Evolutionary conservation across 2,329 filamentous ascomycete species (phyloP).

Genomic region (Pseudogymnoascus sp.): DNA sequence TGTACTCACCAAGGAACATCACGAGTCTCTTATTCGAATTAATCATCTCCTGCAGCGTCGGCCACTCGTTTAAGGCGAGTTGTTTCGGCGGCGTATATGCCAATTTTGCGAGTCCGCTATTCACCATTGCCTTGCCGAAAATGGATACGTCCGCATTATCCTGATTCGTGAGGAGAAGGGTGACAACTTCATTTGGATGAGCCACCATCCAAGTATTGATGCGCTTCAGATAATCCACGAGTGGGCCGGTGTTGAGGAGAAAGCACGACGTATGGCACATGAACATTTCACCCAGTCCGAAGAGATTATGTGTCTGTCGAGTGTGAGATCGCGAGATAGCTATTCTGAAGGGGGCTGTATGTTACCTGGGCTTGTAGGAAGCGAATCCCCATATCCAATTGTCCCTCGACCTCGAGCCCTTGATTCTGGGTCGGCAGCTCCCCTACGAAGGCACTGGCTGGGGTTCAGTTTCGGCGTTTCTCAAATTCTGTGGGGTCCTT

Average conservation of each 20-base stretch:
- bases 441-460: conserved; percentile 24
- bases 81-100: conserved; percentile 23
- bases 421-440: conserved; percentile 40
- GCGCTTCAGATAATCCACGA: conserved; percentile 45
- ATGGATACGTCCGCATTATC: conserved; percentile 46
- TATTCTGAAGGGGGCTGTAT: conserved; percentile 38
- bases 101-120: conserved; percentile 20
- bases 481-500: conserved; percentile 42
- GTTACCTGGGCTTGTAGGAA: conserved; percentile 54
- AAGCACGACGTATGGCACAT: conserved; percentile 51
- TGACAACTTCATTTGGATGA: conserved; percentile 53
- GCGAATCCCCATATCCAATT: conserved; percentile 53
- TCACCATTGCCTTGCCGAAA: conserved; percentile 34
- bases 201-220: conserved; percentile 52
- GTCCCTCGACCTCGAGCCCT: conserved; percentile 45
- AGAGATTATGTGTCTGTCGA: background rate
- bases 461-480: conserved; percentile 35
- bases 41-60: conserved; percentile 61
- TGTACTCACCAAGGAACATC: conserved; percentile 55
- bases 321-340: conserved; percentile 35
- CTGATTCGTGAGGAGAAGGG: conserved; percentile 53
- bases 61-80: conserved; percentile 49
- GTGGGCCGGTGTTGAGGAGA: conserved; percentile 48
- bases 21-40: conserved; percentile 53
- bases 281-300: conserved; percentile 31